Evolutionary conservation across 345 rosid species (phyloP), one percentile per base, ranked within the genome.

Genomic region (Arabis alpina): DNA sequence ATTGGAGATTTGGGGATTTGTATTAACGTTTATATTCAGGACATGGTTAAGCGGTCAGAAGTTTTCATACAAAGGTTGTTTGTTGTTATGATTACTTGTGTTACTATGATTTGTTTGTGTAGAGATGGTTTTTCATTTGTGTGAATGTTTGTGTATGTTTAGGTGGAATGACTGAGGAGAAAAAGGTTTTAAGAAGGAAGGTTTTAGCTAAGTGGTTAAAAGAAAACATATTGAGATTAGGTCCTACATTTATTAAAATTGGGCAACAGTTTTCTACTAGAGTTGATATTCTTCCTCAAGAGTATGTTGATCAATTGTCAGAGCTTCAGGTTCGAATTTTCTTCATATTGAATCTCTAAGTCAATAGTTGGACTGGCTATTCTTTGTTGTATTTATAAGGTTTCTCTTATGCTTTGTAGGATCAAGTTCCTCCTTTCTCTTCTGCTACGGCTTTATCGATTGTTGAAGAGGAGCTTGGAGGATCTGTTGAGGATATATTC

Each of bases 371-470:
- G 23, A 23, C 6, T 37, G 14, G 10, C 9, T 36, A 24, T 69
- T 39, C 16, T 54, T 8, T 77, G 51, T 54, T 30, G 9, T 10
- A 36, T 25, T 37, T 53, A 24, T 14, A 15, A 24, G 27, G 12
- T 57, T 28, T 53, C 3, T 42, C 3, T 23, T 63, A 10, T 71
- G 40, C 0, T 70, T 48, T 73, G 70, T 78, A 94, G 99, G 99
- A 94, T 87, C 97, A 94, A 89, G 99, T 94, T 81, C 99, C 99
- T 66, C 99, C 99, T 11, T 94, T 94, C 70, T 83, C 99, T 66
- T 94, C 99, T 14, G 92, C 89, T 54, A 89, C 94, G 48, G 96
- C 97, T 54, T 61, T 89, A 47, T 77, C 92, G 25, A 94, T 88
- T 68, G 86, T 91, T 59, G 89, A 89, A 79, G 95, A 91, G 82